Percentiles rank a stretch among this genome's conserved stretches.
Evolutionary conservation across 768 basidiomycete species (phyloP).

Genomic region (Russula earlei): DNA sequence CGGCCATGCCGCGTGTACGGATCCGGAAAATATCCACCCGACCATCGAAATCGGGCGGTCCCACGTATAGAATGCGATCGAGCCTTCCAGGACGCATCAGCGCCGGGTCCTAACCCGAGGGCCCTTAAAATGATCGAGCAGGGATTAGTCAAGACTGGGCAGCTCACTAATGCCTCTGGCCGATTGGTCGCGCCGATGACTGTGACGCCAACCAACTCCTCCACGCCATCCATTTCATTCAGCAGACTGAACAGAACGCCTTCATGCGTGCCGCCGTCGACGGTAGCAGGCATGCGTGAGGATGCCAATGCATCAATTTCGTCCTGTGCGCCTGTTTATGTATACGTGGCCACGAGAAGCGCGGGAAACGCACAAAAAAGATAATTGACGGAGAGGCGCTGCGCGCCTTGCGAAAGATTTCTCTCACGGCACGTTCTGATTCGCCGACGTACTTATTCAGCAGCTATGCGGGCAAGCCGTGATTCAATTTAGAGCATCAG

Average conservation of each 20-base stretch:
- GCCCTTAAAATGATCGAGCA: background rate
- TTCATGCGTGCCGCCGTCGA: conserved; percentile 54
- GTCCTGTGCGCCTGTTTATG: conserved; percentile 45
- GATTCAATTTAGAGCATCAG: background rate
- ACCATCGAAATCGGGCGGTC: conserved; percentile 74
- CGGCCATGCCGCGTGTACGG: conserved; percentile 67
- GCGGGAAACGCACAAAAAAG: conserved; percentile 67
- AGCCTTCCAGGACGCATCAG: conserved; percentile 91
- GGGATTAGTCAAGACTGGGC: conserved; percentile 21
- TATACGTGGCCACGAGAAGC: background rate
- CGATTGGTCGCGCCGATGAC: conserved; percentile 94
- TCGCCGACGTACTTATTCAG: conserved; percentile 97
- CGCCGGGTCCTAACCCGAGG: conserved; percentile 67
- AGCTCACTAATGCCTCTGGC: conserved; percentile 52
- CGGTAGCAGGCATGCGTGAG: conserved; percentile 48
- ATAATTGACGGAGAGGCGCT: conserved; percentile 92
- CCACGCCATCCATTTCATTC: conserved; percentile 98
- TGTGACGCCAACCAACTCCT: conserved; percentile 90
- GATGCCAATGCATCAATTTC: conserved; percentile 93
- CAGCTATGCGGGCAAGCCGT: conserved; percentile 40
- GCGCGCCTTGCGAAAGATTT: conserved; percentile 91
- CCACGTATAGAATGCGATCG: conserved; percentile 90
- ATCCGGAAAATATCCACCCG: conserved; percentile 82
- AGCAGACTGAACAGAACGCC: conserved; percentile 88
- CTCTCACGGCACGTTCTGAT: conserved; percentile 89